A percentile compares a stretch with the other conserved stretches of the same genome.
Conservation (phyloP, 345 rosid genomes). For the sweet orange (Citrus sinensis) region DVS_A1.0 CM039169.1:23351001-23351500, state of each 20-base stretch:
- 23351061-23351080: slow-evolving; percentile 39
- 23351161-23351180: slow-evolving; percentile 37
- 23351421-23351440: slow-evolving; percentile 34
- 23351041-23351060: slow-evolving; percentile 50
- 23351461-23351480: slow-evolving; percentile 60
- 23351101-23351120: slow-evolving; percentile 78
- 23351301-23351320: slow-evolving; percentile 25
- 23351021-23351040: slow-evolving; percentile 37
- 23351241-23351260: slow-evolving; percentile 66
- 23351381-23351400: slow-evolving; percentile 30
- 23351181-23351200: slow-evolving; percentile 40
- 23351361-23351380: slow-evolving; percentile 39
- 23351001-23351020: slow-evolving; percentile 33
- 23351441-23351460: slow-evolving; percentile 33
- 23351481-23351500: slow-evolving; percentile 36
- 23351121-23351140: slow-evolving; percentile 44
- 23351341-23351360: slow-evolving; percentile 55
- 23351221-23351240: slow-evolving; percentile 36
- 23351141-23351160: slow-evolving; percentile 25
- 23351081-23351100: slow-evolving; percentile 63
- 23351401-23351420: slow-evolving; percentile 41
- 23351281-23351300: slow-evolving; percentile 40
- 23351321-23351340: slow-evolving; percentile 32
- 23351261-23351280: slow-evolving; percentile 47
- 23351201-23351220: slow-evolving; percentile 34